Evolutionary conservation across 768 basidiomycete species (phyloP).

Genomic region (Suillus weaverae): DNA sequence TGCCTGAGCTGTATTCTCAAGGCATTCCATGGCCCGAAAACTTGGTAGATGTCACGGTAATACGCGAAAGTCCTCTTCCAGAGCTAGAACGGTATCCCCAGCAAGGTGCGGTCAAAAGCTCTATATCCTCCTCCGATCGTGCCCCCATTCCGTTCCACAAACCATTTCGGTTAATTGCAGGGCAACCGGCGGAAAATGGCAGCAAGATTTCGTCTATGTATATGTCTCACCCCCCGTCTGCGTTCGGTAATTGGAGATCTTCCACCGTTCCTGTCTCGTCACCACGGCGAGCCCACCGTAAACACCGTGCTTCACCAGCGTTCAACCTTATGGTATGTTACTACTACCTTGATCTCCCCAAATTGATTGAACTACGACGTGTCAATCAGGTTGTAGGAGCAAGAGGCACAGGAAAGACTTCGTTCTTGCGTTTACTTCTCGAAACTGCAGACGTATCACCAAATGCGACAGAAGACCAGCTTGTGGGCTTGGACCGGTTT

Average conservation of each 20-base stretch:
- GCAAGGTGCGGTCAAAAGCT: conserved; percentile 73
- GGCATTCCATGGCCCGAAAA: conserved; percentile 85
- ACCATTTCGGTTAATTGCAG: conserved; percentile 63
- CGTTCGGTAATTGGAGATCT: conserved; percentile 59
- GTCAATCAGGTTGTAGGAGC: conserved; percentile 68
- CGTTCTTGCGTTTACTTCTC: conserved; percentile 73
- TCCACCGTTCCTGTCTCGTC: conserved; percentile 34
- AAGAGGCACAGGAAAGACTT: conserved; percentile 83
- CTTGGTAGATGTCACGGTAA: conserved; percentile 70
- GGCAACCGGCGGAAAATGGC: conserved; percentile 38
- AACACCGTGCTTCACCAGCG: conserved; percentile 66
- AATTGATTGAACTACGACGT: conserved; percentile 10
- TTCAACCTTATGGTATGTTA: conserved; percentile 81
- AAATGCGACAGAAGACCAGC: conserved; percentile 72
- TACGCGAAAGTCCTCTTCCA: conserved; percentile 47
- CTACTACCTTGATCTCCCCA: neutral
- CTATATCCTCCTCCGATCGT: conserved; percentile 53
- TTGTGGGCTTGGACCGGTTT: conserved; percentile 61
- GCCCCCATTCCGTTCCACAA: conserved; percentile 77
- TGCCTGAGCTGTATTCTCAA: conserved; percentile 73
- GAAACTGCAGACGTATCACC: conserved; percentile 86
- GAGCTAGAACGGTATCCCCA: conserved; percentile 35
- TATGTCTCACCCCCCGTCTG: conserved; percentile 59
- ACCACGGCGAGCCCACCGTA: conserved; percentile 61
- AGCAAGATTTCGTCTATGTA: conserved; percentile 69